These are phyloP conservation scores for Acanthamoeba rhysodes DNA, from an alignment of 208 protist species.

Conservation along the genomic window DNA sequence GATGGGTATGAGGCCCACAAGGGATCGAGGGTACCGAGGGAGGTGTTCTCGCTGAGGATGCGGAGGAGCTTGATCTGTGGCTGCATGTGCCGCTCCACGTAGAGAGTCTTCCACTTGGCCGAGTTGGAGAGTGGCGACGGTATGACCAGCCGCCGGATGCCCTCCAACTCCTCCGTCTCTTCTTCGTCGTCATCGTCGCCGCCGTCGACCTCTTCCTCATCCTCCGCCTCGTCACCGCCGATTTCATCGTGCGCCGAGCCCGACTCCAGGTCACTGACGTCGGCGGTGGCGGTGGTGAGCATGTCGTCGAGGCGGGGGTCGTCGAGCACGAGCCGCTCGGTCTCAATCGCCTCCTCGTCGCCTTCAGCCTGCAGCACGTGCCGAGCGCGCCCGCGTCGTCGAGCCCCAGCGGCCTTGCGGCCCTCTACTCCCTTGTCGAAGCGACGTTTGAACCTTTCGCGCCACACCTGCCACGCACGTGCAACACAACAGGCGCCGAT, in stretches of 20 bases:
- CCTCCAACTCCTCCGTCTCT: neutral
- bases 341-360: neutral
- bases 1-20: no score
- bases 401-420: neutral
- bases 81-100: conserved; percentile 55
- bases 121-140: conserved; percentile 18
- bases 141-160: neutral
- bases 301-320: neutral
- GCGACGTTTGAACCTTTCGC: conserved; percentile 11
- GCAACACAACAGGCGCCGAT: neutral
- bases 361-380: no score
- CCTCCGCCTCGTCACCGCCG: neutral
- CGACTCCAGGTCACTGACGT: neutral
- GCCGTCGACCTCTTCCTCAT: neutral
- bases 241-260: neutral
- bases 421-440: neutral
- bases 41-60: conserved; percentile 45
- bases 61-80: conserved; percentile 38
- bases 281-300: neutral
- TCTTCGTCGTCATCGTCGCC: neutral
- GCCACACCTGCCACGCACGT: neutral
- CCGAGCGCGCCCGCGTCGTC: no score
- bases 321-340: neutral
- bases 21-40: neutral
- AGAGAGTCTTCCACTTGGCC: conserved; percentile 46